Conservation (phyloP, 208 protist genomes). For the Strigomonas culicis region DNA sequence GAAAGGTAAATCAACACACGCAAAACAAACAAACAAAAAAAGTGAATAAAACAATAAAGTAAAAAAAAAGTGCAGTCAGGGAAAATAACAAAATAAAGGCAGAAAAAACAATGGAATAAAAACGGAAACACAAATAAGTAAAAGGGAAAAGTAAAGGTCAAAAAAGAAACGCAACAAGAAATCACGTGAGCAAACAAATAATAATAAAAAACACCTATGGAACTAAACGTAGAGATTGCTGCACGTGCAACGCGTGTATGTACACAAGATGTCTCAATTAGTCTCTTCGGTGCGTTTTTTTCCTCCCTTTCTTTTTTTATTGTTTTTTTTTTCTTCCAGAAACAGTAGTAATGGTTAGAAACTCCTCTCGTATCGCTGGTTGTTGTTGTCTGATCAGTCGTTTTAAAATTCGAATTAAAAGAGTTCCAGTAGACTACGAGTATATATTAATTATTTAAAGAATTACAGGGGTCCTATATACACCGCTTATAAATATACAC, state of each 20-base stretch:
- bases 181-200: neutral
- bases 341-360: too few species aligned
- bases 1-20: too few species aligned
- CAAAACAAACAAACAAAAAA: neutral
- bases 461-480: neutral
- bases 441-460: neutral
- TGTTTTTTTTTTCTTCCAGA: neutral
- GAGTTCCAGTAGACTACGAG: too few species aligned
- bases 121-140: neutral
- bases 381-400: too few species aligned
- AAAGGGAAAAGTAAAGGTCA: neutral
- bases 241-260: neutral
- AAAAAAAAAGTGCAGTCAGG: conserved; percentile 1
- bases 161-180: neutral
- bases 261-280: too few species aligned
- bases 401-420: too few species aligned
- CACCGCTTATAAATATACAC: neutral
- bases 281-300: conserved; percentile 13
- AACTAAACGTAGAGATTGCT: too few species aligned
- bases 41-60: conserved; percentile 11
- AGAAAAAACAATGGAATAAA: neutral
- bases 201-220: conserved; percentile 7
- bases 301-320: conserved; percentile 4
- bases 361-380: neutral
- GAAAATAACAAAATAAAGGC: neutral